Base-by-base conservation (phyloP, 179 eudicot genomes). In the Carnegiea gigantea region DNA sequence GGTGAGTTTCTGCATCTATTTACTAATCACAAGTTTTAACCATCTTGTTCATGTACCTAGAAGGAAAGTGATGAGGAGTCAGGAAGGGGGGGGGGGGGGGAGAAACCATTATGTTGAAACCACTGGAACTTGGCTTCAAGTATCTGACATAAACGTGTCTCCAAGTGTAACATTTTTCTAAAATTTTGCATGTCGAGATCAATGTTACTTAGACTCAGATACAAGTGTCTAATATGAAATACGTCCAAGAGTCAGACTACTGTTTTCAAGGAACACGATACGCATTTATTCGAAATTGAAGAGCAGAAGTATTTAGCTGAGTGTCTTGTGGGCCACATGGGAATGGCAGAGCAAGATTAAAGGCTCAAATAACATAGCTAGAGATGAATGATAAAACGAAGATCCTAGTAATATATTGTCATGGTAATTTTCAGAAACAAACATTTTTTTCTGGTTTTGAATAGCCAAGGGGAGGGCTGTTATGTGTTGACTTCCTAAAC, bases 1-100 rank as follows among this genome's bases (percentile, higher is more conserved):
- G 85, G 98, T 92, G 77, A 86, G 85, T 85, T 49, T 79, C 38
- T 33, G 65, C 46, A 44, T 76, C 79, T 62, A 0, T 0, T 62
- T 57, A 17, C 7, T 2, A 20, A 57, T 40, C 60, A 40, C 59
- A 26, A 9, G 10, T 60, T 20, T 36, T 57, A 30, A 10, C 28
- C 20, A 40, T 77, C 10, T 40, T 40, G 44, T 40, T 40, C 44
- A 17, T 24, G 79, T 77, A 57, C 70, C 79, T 77, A 77, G n/a
- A 59, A 1, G 40, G 26, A 36, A 77, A 13, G 46, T 13, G 13
- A 28, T 3, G 14, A 9, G 44, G 46, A 75, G 5, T 18, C 62
- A 57, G 62, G 36, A 33, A 2, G 9, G 30, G 30, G 30, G 30
- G 30, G 30, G 30, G 30, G 30, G 30, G 30, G 30, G 30, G 30